Evolutionary conservation across 2,329 filamentous ascomycete genomes (phyloP).

Genomic region (Boeremia exigua): DNA sequence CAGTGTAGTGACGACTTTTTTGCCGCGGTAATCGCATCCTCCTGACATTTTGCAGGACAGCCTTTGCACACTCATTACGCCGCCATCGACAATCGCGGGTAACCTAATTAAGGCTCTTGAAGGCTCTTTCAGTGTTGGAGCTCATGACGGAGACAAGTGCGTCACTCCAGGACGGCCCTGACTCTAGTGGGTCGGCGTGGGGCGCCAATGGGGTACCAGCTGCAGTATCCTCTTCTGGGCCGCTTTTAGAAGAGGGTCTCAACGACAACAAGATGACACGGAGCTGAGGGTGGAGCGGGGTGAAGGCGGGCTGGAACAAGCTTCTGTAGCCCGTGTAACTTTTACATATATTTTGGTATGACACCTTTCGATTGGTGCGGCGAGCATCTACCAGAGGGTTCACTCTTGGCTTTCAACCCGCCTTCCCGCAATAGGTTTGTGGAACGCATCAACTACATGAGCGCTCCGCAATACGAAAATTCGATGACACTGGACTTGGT

Average conservation of each 20-base stretch:
- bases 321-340: neutral
- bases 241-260: conserved; percentile 14
- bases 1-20: conserved; percentile 7
- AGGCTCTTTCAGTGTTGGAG: neutral
- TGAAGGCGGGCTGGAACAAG: conserved; percentile 4
- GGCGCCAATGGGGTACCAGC: conserved; percentile 9
- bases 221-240: conserved; percentile 13
- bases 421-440: conserved; percentile 3
- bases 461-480: neutral
- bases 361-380: neutral
- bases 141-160: conserved; percentile 1
- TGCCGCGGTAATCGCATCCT: conserved; percentile 3
- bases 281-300: conserved; percentile 8
- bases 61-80: neutral
- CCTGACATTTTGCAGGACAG: neutral
- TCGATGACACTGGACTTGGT: neutral
- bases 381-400: neutral
- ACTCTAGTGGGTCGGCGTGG: conserved; percentile 9
- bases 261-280: neutral
- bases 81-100: neutral
- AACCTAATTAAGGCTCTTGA: neutral
- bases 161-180: conserved; percentile 16
- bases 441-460: conserved; percentile 4
- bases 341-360: neutral
- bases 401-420: neutral